Base-by-base conservation (phyloP, 345 rosid species). In the Nasturtium officinale region DNA sequence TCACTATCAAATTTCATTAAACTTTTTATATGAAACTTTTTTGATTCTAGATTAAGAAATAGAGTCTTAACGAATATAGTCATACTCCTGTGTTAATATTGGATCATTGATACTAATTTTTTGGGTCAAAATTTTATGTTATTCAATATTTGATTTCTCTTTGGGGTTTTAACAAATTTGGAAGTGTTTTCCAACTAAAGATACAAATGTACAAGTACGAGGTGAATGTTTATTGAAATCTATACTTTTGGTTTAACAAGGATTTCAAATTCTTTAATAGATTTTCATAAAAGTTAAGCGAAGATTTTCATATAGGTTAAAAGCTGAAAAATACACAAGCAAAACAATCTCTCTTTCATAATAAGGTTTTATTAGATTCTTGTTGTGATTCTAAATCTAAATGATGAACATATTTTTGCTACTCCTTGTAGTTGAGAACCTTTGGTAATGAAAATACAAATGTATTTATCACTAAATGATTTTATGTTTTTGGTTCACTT, bases 401-500 rank as follows among this genome's bases (percentile, higher is more conserved):
- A 3, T 9, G 40, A 13, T 26, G 33, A 53, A 6, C 35, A 9
- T 1, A 15, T 43, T 43, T 15, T 54, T 28, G 33, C 15, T 40
- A 61, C 51, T 38, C 48, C 32, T 21, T 12, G 2, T 25, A 42
- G 35, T 38, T 61, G 23, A 25, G 32, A 2, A 30, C 54, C 40
- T 16, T 25, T 62, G 67, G 53, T 62, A 10, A 15, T 43, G 67
- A 26, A 69, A 33, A 26, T 51, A 23, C 20, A 29, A 40, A 47
- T 50, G 5, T 18, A 11, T 37, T 26, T 47, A 45, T 28, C 37
- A 54, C 35, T 42, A n/a, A 64, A 32, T 64, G 10, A 55, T 26
- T 71, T 11, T 37, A 45, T 70, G 45, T 37, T 57, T 38, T 32
- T 62, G 59, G 30, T 47, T 38, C 57, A 61, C 25, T 51, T 54